Base-by-base conservation (phyloP, 345 rosid species). In the Gossypium longicalyx region DNA sequence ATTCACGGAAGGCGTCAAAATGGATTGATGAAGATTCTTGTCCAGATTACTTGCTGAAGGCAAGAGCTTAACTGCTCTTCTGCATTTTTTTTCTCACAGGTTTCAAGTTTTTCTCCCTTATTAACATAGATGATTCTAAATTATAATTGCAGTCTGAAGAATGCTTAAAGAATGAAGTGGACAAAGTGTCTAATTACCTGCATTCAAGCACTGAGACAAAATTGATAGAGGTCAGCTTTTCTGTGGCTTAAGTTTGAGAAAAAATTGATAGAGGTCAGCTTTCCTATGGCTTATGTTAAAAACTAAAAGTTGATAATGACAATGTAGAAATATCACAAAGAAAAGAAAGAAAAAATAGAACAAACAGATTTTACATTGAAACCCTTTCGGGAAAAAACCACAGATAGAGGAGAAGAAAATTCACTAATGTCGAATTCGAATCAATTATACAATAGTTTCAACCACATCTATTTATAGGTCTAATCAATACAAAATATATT, bases 21-120 rank as follows among this genome's bases (percentile, higher is more conserved):
- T 94, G 98, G 98, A 92, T 92, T 73, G 71, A 74, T 51, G 90
- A 85, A 61, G 90, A 89, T 82, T 89, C 97, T 54, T 90, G 96
- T 79, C 94, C 93, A 49, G 90, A 85, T 62, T 95, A 95, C 81
- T 79, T 95, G 97, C 64, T 88, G 74, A 93, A 93, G 93, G 99
- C 73, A 80, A 74, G 73, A 10, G 27, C 48, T 53, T 48, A 49
- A 69, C 41, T 25, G 16, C 27, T 12, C 19, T 16, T 1, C 60
- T 27, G 43, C 80, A 68, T 48, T 71, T 12, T 11, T 22, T 9
- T 78, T 38, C 41, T 45, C 38, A 27, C 25, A 27, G 43, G 13
- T 77, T 12, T 12, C 15, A 70, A 44, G 41, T 76, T 74, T 76
- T 71, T 12, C 52, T 25, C 16, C 9, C 60, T 23, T 49, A 22